Conservation (phyloP, 208 protist genomes). For the Leishmania martiniquensis region DNA sequence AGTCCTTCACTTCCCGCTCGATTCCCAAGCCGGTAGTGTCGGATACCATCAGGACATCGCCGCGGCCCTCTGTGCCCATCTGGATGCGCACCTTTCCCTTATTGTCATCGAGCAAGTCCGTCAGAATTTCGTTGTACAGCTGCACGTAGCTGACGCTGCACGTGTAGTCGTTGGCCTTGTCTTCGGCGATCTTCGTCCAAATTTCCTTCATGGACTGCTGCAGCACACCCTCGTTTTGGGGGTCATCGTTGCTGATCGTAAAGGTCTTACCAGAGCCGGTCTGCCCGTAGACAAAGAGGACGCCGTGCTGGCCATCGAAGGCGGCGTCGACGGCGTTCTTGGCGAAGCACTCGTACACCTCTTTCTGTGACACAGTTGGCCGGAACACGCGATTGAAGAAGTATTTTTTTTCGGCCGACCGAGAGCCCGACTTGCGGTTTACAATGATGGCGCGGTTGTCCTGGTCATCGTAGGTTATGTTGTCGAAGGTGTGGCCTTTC, state of each 20-base stretch:
- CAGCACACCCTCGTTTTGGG: conserved; percentile 83
- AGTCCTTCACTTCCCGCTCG: conserved; percentile 64
- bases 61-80: conserved; percentile 70
- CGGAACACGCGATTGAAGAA: conserved; percentile 81
- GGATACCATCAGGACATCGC: conserved; percentile 81
- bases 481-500: conserved; percentile 73
- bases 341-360: conserved; percentile 80
- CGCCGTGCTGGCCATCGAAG: conserved; percentile 89
- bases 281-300: conserved; percentile 93
- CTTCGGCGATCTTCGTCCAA: conserved; percentile 63
- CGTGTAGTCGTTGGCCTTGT: conserved; percentile 77
- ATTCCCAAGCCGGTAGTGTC: conserved; percentile 62
- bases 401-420: conserved; percentile 53
- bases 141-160: conserved; percentile 90
- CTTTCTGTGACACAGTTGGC: conserved; percentile 53
- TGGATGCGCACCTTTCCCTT: conserved; percentile 82
- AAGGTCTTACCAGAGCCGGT: conserved; percentile 93
- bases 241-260: conserved; percentile 91
- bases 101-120: conserved; percentile 78
- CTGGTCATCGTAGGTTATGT: conserved; percentile 61
- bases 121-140: conserved; percentile 92
- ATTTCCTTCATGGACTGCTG: conserved; percentile 79
- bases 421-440: conserved; percentile 45
- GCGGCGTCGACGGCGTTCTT: conserved; percentile 82
- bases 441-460: conserved; percentile 57